phyloP scores from a whole-genome alignment of 805 yeast species.

The Suhomyces pyralidae region DNA sequence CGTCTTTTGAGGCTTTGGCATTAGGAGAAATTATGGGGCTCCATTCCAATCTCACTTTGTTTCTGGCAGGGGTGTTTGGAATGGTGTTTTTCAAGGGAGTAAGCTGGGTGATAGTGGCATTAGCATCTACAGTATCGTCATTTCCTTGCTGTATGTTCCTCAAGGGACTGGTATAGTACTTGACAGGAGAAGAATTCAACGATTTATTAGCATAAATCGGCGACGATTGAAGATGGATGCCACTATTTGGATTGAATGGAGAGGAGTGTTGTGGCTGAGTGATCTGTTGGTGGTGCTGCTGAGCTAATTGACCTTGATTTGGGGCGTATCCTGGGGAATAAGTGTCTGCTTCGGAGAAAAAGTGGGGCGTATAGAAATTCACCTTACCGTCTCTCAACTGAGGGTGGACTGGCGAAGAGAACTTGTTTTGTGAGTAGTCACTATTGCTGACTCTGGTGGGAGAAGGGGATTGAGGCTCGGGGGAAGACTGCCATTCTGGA shows the following conservation, averaged over 20 bases:
- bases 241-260: conserved; percentile 4
- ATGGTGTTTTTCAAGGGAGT: conserved; percentile 36
- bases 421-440: conserved; percentile 6
- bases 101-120: conserved; percentile 39
- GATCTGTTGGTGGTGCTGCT: neutral
- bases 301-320: neutral
- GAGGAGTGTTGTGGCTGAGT: neutral
- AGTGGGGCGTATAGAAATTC: conserved; percentile 38
- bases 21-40: conserved; percentile 43
- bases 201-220: conserved; percentile 19
- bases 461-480: conserved; percentile 33
- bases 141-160: conserved; percentile 13
- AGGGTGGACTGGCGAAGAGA: conserved; percentile 26
- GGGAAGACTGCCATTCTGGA: conserved; percentile 39
- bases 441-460: conserved; percentile 17
- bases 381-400: conserved; percentile 15
- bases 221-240: conserved; percentile 20
- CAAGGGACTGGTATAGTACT: conserved; percentile 22
- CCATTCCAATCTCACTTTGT: conserved; percentile 39
- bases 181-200: conserved; percentile 31
- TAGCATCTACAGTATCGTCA: conserved; percentile 37
- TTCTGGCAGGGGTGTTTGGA: conserved; percentile 36
- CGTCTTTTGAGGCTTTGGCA: conserved; percentile 16
- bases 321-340: neutral
- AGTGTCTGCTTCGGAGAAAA: conserved; percentile 30